A percentile compares a stretch with the other conserved stretches of the same genome.
phyloP scores from a whole-genome alignment of 345 rosid genomes.

The Angophora floribunda region DNA sequence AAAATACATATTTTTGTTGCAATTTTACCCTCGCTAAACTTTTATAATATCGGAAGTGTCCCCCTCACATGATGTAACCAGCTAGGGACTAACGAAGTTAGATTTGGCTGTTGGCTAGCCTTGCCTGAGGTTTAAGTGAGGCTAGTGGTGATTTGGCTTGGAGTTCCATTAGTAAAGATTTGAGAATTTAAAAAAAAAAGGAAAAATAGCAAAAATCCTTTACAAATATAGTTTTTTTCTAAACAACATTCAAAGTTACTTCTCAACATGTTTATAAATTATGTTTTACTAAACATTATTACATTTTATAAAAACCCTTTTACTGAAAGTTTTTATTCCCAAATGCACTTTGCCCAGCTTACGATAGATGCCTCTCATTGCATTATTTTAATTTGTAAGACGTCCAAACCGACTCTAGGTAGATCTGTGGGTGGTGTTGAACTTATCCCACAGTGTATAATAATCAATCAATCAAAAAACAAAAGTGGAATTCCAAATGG shows the following conservation, averaged over 20 bases:
- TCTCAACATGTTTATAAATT: too few relatives aligned
- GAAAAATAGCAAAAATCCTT: background rate
- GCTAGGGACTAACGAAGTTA: rapidly evolving
- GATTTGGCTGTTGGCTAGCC: background rate
- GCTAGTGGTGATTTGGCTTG: rapidly evolving
- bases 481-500: background rate
- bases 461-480: background rate
- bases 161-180: rapidly evolving
- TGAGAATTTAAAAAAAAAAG: too few relatives aligned
- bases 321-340: background rate
- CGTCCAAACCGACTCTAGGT: background rate
- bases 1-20: background rate
- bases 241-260: background rate
- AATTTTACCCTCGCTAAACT: background rate
- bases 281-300: background rate
- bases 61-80: background rate
- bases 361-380: background rate
- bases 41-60: too few relatives aligned
- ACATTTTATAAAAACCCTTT: background rate
- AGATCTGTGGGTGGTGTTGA: background rate
- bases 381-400: background rate
- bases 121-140: rapidly evolving
- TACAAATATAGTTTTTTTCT: too few relatives aligned
- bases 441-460: background rate
- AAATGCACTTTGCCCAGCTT: background rate